Conservation (phyloP, 2,329 filamentous ascomycete genomes). For the Sporothrix schenckii region DNA sequence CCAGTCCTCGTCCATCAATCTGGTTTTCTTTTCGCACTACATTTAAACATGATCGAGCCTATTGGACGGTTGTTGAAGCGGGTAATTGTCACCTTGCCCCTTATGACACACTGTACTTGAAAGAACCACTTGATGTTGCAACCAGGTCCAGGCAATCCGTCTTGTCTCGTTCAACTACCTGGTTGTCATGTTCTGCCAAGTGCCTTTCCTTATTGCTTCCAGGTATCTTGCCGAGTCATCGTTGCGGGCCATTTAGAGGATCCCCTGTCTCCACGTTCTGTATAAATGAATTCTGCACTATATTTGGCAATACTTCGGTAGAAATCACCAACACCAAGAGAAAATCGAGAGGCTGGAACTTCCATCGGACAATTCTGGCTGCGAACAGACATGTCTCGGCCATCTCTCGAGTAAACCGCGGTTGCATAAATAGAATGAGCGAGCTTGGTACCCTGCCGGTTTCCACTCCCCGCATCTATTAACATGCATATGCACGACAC, state of each 20-base stretch:
- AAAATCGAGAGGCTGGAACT: conserved; percentile 21
- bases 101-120: background rate
- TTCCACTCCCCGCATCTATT: background rate
- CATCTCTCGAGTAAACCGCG: background rate
- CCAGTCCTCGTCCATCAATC: background rate
- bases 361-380: background rate
- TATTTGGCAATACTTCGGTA: background rate
- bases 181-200: background rate
- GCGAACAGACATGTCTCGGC: background rate
- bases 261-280: conserved; percentile 11
- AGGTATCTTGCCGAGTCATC: background rate
- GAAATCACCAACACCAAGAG: background rate
- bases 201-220: background rate
- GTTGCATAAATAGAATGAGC: conserved; percentile 1
- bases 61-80: background rate
- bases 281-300: background rate
- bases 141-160: background rate
- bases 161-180: background rate
- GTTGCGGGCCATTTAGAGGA: background rate
- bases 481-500: conserved; percentile 12
- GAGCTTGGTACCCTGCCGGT: background rate
- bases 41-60: background rate
- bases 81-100: background rate
- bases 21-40: background rate
- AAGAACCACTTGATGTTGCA: background rate